phyloP scores from a whole-genome alignment of 176 grass and related monocot genomes.

The Carex cristatella region DNA sequence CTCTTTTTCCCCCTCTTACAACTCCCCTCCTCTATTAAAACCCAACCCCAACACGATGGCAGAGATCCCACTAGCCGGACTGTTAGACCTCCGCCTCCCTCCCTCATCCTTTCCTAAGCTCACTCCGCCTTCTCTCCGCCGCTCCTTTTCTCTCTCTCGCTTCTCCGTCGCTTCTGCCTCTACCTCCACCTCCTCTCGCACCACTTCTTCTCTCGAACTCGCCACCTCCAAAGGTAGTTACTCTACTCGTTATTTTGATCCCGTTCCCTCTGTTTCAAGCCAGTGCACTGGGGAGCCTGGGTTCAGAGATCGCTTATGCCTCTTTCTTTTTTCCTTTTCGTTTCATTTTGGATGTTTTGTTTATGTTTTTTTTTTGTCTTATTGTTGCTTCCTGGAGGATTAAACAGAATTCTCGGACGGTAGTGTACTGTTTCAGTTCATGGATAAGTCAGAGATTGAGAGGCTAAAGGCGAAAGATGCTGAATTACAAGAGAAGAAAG shows the following conservation, averaged over 20 bases:
- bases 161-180: not conserved
- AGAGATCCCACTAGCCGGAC: constrained; percentile 33
- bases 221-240: constrained; percentile 32
- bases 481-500: constrained; percentile 7
- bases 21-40: constrained; percentile 17
- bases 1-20: not conserved
- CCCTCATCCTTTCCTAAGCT: constrained; percentile 28
- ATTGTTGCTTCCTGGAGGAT: constrained; percentile 15
- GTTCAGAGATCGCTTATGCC: not conserved
- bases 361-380: constrained; percentile 1
- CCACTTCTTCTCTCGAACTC: constrained; percentile 29
- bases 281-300: not conserved
- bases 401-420: constrained; percentile 58
- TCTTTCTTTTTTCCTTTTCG: not conserved
- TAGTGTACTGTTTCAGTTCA: constrained; percentile 70
- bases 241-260: not conserved
- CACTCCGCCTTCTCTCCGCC: not conserved
- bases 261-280: not conserved
- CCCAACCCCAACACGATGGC: constrained; percentile 43
- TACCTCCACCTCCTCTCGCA: constrained; percentile 2
- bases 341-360: not conserved
- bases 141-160: not conserved
- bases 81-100: constrained; percentile 28
- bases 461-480: not conserved
- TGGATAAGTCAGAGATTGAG: constrained; percentile 25